A percentile compares a stretch with the other conserved stretches of the same genome.
Evolutionary conservation across 345 rosid genomes (phyloP).

Genomic region (Hevea brasiliensis): DNA sequence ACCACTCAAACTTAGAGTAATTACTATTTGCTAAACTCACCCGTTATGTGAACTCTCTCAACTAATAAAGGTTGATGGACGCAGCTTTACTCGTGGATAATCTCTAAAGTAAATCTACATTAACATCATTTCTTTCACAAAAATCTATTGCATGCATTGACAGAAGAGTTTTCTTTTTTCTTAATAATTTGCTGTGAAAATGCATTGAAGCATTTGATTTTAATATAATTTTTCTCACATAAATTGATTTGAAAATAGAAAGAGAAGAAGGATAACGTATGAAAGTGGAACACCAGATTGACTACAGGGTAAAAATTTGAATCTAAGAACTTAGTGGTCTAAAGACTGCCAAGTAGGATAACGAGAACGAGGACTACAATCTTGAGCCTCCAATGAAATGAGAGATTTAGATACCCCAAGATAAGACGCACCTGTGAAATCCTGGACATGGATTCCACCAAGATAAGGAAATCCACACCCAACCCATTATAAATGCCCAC

Average conservation of each 20-base stretch:
- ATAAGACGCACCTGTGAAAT: conserved; percentile 41
- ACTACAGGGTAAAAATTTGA: conserved; percentile 8
- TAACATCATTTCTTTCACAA: too few species aligned
- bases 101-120: too few species aligned
- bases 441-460: background rate
- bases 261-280: too few species aligned
- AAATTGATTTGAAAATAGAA: background rate
- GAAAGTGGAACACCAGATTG: conserved; percentile 24
- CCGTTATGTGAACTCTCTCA: too few species aligned
- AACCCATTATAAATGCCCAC: conserved; percentile 18
- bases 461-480: background rate
- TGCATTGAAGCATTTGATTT: too few species aligned
- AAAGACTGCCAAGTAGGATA: conserved; percentile 38
- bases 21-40: too few species aligned
- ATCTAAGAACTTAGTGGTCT: conserved; percentile 38
- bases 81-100: too few species aligned
- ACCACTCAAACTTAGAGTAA: background rate
- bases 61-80: too few species aligned
- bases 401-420: conserved; percentile 44
- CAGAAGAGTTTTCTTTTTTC: too few species aligned
- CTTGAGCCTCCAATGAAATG: conserved; percentile 52
- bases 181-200: too few species aligned
- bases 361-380: conserved; percentile 32
- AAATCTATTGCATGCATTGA: too few species aligned
- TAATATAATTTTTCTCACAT: too few species aligned